Evolutionary conservation across 805 yeast species (phyloP), one percentile per base, ranked within the genome.

Genomic region (Brettanomyces nanus): DNA sequence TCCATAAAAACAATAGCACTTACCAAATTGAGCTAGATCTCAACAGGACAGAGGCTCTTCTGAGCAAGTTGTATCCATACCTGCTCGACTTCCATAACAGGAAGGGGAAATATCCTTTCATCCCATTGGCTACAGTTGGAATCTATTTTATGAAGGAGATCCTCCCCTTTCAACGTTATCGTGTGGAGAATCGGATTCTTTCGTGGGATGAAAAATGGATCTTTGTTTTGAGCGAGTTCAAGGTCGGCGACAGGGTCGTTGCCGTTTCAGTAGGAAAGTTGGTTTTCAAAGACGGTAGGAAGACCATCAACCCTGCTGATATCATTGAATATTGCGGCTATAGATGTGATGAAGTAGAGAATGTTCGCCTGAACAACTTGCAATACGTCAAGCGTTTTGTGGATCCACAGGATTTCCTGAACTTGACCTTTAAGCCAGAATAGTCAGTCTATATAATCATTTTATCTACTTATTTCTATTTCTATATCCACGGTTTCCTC

Each of bases 161-260:
- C 53, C 71, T 62, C 48, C 80, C 90, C 1, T 84, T 78, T 51
- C 73, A 71, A 39, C 48, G 49, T 19, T 89, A 78, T 54, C 45
- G 61, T 3, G 66, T 89, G 18, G 63, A 65, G 26, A 70, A 82
- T 3, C 64, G 75, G 28, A 69, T 89, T 15, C 54, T 83, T 5
- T 80, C 90, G 6, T 87, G 95, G 95, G 92, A 85, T 60, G 66
- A 73, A 25, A 89, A 87, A 58, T 86, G 96, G 95, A 49, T 89
- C 11, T 87, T 77, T 52, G 71, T 85, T 10, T 45, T 82, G 19
- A 73, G 82, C 30, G 69, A 74, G 49, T 85, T 86, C 51, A 71
- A 69, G 10, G 62, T 68, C 30, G 52, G 46, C 5, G 56, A 54
- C 10, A 49, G 55, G 27, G 57, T 56, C n/a, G 55, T 60, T 5